Conservation (phyloP, 495 filamentous ascomycete species). For the Lepraria neglecta region DNA sequence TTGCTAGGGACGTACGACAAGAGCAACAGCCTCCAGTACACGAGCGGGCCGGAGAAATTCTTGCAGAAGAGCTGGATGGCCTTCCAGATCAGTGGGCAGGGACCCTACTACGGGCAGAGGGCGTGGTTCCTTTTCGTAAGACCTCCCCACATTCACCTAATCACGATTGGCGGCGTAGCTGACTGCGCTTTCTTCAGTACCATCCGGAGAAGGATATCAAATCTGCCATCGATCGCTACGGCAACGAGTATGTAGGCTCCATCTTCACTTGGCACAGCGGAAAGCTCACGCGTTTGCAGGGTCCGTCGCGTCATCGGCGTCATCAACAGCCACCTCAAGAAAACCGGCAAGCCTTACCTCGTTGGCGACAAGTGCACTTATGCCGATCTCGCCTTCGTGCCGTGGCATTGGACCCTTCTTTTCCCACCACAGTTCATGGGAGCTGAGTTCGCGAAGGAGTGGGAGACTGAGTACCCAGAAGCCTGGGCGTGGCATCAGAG, state of each 20-base stretch:
- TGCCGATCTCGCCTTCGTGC: constrained; percentile 33
- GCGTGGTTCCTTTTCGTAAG: constrained; percentile 33
- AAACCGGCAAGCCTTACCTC: constrained; percentile 20
- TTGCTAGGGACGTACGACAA: constrained; percentile 56
- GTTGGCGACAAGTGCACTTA: constrained; percentile 31
- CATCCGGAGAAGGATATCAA: too few species aligned
- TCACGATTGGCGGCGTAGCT: constrained; percentile 15
- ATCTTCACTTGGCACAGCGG: constrained; percentile 30
- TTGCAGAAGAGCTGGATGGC: constrained; percentile 37
- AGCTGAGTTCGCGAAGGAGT: too few species aligned
- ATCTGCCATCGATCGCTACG: constrained; percentile 39
- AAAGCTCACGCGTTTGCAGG: constrained; percentile 4
- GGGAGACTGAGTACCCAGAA: too few species aligned
- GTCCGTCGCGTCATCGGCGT: constrained; percentile 5
- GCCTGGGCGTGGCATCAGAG: too few species aligned
- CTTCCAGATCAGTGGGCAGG: constrained; percentile 44
- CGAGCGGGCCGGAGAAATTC: constrained; percentile 35
- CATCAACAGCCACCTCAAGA: too few species aligned
- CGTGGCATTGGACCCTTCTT: constrained; percentile 25
- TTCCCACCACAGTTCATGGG: too few species aligned
- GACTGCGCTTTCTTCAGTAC: too few species aligned
- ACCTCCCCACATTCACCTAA: constrained; percentile 36
- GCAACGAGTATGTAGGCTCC: constrained; percentile 33
- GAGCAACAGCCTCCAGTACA: constrained; percentile 45
- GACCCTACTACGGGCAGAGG: constrained; percentile 45